Base-by-base conservation (phyloP, 345 rosid genomes). In the Euphorbia tirucalli region DNA sequence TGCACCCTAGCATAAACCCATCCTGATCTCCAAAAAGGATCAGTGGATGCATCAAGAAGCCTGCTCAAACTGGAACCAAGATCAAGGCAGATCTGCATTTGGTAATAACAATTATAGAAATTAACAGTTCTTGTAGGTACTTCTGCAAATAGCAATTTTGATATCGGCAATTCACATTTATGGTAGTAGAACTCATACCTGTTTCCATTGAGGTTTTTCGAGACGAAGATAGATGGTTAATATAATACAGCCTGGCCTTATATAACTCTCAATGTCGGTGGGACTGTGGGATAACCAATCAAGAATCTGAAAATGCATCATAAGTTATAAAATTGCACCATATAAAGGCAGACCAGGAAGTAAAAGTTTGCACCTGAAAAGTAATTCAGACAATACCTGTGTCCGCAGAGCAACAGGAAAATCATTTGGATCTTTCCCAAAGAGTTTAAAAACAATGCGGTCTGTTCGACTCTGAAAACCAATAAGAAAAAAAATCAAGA, bases 221-320 rank as follows among this genome's bases (percentile, higher is more conserved):
- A 89, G 90, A 76, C 93, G 87, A 81, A 95, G 93, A 84, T 95
- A 90, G 54, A 90, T 69, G 4, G 99, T 92, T 70, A 95, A 76
- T 75, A 95, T 76, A 32, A 95, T 83, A 79, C 99, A 95, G 55
- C 99, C 99, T 44, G 99, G 99, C 77, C 97, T 88, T 67, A 95
- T 95, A 84, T 95, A 90, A 87, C 99, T 90, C 92, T 92, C 99
- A 61, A 95, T 95, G 80, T 95, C 99, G 61, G 93, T 84, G 30
- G 99, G 99, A 84, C 94, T 95, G 78, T 86, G 93, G 54, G 98
- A 84, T 71, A 95, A 78, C 99, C 98, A 95, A 43, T 90, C 89
- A 68, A 95, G 89, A 76, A 95, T 88, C 99, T 95, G 93, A 55
- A 86, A 58, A 32, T 49, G 49, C n/a, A 28, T 52, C 43, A 59